Percentiles rank a stretch among this genome's conserved stretches.
Conservation (phyloP, 176 grass and related monocot genomes). For the Chloris gayana region DNA sequence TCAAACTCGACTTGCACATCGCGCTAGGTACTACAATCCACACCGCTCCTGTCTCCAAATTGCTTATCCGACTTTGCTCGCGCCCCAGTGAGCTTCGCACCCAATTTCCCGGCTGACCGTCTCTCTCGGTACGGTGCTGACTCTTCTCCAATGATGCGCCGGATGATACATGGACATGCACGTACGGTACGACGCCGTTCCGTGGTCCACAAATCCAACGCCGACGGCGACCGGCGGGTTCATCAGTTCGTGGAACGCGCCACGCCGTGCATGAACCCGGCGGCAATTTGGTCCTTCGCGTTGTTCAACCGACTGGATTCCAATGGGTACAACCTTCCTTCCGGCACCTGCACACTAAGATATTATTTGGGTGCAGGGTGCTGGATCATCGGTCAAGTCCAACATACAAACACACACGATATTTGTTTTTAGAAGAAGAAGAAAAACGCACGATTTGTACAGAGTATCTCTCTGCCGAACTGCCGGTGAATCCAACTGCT, state of each 20-base stretch:
- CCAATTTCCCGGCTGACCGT: conserved; percentile 29
- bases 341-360: neutral
- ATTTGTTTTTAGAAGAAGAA: neutral
- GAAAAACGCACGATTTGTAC: neutral
- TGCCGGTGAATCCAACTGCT: neutral
- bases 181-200: too few relatives aligned
- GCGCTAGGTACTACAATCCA: neutral
- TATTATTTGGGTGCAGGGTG: neutral
- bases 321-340: too few relatives aligned
- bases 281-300: neutral
- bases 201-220: conserved; percentile 9
- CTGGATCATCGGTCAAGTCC: neutral
- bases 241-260: too few relatives aligned
- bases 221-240: neutral
- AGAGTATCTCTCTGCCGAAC: neutral
- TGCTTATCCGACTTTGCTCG: neutral
- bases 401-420: neutral
- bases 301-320: neutral
- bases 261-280: conserved; percentile 20
- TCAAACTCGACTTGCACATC: too few relatives aligned
- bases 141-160: neutral
- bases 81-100: neutral
- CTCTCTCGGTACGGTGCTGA: neutral
- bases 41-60: neutral
- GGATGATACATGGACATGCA: neutral